Evolutionary conservation across 108 stramenopile genomes (phyloP).

Genomic region (Mayamaea pseudoterrestris): DNA sequence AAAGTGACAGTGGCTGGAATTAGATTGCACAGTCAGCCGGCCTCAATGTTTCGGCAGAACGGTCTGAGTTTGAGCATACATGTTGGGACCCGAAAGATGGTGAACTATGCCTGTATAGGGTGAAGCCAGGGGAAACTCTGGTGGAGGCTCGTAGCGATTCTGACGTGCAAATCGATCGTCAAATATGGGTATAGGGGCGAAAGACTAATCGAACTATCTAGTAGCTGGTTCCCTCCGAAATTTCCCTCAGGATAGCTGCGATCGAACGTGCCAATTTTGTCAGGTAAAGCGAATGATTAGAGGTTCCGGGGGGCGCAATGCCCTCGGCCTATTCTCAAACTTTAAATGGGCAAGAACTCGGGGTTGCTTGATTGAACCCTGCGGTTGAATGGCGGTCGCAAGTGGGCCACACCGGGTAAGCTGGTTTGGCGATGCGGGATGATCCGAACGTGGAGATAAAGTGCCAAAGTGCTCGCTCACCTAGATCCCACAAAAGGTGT

Average conservation of each 20-base stretch:
- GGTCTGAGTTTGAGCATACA: conserved; percentile 89
- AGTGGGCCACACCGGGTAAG: conserved; percentile 96
- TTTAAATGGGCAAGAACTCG: conserved; percentile 92
- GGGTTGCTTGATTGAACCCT: conserved; percentile 90
- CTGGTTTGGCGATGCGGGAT: conserved; percentile 96
- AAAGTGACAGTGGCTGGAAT: conserved; percentile 81
- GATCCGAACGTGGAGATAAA: conserved; percentile 95
- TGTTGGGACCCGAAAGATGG: conserved; percentile 95
- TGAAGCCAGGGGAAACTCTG: conserved; percentile 94
- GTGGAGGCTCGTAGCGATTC: conserved; percentile 90
- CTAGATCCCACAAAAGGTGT: conserved; percentile 97
- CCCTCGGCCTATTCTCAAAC: conserved; percentile 94
- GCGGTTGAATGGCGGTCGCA: conserved; percentile 85
- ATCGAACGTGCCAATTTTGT: conserved; percentile 81
- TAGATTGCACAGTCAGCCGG: conserved; percentile 80
- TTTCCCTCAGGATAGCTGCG: conserved; percentile 95
- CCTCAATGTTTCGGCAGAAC: conserved; percentile 73
- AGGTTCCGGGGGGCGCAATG: conserved; percentile 85
- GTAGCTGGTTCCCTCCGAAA: conserved; percentile 95
- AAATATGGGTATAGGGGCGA: conserved; percentile 96
- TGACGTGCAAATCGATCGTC: conserved; percentile 94
- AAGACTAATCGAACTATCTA: conserved; percentile 97
- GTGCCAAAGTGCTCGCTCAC: conserved; percentile 92
- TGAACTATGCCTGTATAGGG: conserved; percentile 96
- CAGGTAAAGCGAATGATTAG: conserved; percentile 98